A percentile compares a stretch with the other conserved stretches of the same genome.
Evolutionary conservation across 768 basidiomycete genomes (phyloP).

Genomic region (Bullera alba): DNA sequence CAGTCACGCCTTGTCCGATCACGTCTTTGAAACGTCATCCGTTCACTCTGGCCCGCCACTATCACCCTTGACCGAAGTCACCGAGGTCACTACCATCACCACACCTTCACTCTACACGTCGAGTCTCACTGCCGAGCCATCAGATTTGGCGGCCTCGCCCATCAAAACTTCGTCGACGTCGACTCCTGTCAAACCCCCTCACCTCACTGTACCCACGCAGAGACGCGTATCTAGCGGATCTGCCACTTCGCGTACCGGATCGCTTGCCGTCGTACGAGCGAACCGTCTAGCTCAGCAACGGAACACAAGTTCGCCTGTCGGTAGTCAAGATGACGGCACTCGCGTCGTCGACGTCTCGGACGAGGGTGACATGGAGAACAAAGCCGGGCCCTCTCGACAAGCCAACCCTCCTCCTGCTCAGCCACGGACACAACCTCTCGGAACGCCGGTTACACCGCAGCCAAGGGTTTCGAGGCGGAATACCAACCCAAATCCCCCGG

Average conservation of each 20-base stretch:
- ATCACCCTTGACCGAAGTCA: constrained; percentile 4
- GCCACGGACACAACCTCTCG: background rate
- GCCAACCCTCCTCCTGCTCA: background rate
- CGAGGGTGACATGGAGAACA: background rate
- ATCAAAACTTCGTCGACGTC: background rate
- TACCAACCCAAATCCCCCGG: constrained; percentile 21
- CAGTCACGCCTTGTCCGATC: background rate
- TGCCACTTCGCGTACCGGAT: constrained; percentile 17
- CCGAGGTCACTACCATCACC: constrained; percentile 4
- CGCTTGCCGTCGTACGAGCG: constrained; percentile 24
- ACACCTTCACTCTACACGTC: constrained; percentile 4
- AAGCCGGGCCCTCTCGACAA: background rate
- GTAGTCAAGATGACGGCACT: background rate
- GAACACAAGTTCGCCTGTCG: background rate
- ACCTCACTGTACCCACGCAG: constrained; percentile 3
- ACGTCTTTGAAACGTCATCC: background rate
- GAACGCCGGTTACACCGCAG: background rate
- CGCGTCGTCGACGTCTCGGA: too few species aligned
- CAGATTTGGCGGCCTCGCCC: constrained; percentile 1
- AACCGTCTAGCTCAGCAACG: constrained; percentile 14
- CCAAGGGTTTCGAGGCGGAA: constrained; percentile 18
- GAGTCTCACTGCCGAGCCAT: constrained; percentile 19
- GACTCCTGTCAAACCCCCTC: background rate
- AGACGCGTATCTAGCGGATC: constrained; percentile 24
- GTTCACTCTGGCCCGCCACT: background rate